Conservation (phyloP, 371 early-diverging fungal species). For the Sporodiniella umbellata region DNA sequence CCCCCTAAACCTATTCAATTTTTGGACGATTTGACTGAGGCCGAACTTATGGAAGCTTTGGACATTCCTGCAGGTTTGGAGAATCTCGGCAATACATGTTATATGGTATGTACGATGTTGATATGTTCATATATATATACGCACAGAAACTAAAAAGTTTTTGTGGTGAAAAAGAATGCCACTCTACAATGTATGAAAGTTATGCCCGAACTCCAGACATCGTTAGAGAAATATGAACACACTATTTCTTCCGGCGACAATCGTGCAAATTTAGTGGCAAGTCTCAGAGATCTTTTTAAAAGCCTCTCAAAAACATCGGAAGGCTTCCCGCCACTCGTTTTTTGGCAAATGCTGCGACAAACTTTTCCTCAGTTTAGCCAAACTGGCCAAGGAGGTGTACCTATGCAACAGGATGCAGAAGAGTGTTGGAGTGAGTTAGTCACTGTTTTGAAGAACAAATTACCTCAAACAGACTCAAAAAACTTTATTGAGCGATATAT, state of each 20-base stretch:
- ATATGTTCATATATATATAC: too few species aligned
- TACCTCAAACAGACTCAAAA: slow-evolving; percentile 52
- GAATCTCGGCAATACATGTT: slow-evolving; percentile 98
- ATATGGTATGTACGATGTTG: too few species aligned
- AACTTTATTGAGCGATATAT: slow-evolving; percentile 84
- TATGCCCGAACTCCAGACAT: slow-evolving; percentile 78
- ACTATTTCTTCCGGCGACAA: slow-evolving; percentile 37
- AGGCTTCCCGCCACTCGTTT: slow-evolving; percentile 77
- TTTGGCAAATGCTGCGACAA: slow-evolving; percentile 77
- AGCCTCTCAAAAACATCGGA: slow-evolving; percentile 69
- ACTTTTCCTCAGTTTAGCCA: slow-evolving; percentile 88
- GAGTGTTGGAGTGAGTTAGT: slow-evolving; percentile 91
- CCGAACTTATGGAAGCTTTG: slow-evolving; percentile 77
- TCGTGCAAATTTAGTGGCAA: slow-evolving; percentile 61
- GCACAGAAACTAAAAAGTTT: too few species aligned
- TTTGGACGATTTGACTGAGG: slow-evolving; percentile 90
- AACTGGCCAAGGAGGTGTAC: slow-evolving; percentile 64
- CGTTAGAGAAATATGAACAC: slow-evolving; percentile 54
- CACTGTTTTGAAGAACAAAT: slow-evolving; percentile 60
- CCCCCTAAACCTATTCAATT: slow-evolving; percentile 72
- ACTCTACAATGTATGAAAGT: slow-evolving; percentile 93
- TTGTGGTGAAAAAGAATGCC: too few species aligned
- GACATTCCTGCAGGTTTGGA: slow-evolving; percentile 87
- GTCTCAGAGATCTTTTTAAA: slow-evolving; percentile 71
- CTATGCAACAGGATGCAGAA: slow-evolving; percentile 97